Base-by-base conservation (phyloP, 345 rosid species). In the Citrus hindsii region DNA sequence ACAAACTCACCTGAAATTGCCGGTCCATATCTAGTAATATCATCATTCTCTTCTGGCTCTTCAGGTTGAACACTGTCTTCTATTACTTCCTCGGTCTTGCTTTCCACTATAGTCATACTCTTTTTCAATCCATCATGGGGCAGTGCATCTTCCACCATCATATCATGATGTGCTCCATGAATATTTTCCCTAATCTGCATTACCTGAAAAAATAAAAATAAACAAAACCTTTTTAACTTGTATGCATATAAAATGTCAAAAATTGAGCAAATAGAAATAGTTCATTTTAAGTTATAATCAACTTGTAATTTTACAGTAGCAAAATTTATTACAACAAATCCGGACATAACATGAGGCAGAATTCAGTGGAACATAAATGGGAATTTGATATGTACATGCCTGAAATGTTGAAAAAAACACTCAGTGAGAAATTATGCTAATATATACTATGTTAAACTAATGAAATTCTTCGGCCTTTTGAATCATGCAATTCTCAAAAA, bases 161-260 rank as follows among this genome's bases (percentile, higher is more conserved):
- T 71, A 82, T 82, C 84, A 38, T 79, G 72, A 63, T 79, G 80
- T 7, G 70, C 61, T 73, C 83, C 85, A 80, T 71, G 78, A 62
- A 79, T 65, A 75, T 84, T 82, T 76, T 86, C 89, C 77, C 67
- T 81, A 77, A 81, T 78, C 85, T 89, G 91, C 74, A 70, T 79
- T 56, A 82, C 87, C 95, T 92, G 89, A 62, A 55, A 78, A 28
- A 28, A 28, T 28, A 28, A 28, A 28, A 28, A 60, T 56, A 22
- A 69, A 79, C 27, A 30, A 7, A 37, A 80, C 63, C 35, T 67
- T 76, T 35, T 40, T 40, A 40, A 9, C 46, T 40, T 51, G 77
- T 67, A 32, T 46, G 80, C 73, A 64, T 42, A 32, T 21, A 71
- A 69, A 70, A 38, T 66, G 35, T 71, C 5, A 71, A 40, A 70